Base-by-base conservation (phyloP, 129 eudicot genomes). In the Silybum marianum region DNA sequence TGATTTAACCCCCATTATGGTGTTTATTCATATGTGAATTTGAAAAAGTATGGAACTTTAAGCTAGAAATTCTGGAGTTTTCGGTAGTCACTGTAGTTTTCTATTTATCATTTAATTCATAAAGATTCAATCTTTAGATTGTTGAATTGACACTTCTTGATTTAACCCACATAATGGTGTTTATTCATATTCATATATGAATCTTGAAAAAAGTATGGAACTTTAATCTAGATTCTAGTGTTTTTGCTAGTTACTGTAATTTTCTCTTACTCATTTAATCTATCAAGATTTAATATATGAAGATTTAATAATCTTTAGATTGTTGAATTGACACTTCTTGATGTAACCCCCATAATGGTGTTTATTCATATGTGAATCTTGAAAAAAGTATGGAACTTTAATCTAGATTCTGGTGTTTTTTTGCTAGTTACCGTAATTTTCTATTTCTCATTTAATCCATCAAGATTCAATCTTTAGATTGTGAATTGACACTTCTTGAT, bases 391-490 rank as follows among this genome's bases (percentile, higher is more conserved):
- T 18, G 67, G 40, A 72, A 72, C 63, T 73, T 80, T 72, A 60
- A 24, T 80, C 32, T 18, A 42, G 44, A 44, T 80, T 71, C 23
- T 58, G 23, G 23, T 58, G 36, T 22, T 58, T 54, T 54, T 58
- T n/a, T 58, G 66, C 23, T 58, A 6, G 66, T 58, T 58, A 58
- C 66, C n/a, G 66, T n/a, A 6, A 6, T 5, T n/a, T 19, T 58
- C 23, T 58, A 7, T 18, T 54, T 23, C 66, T 58, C 66, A 58
- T n/a, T 58, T n/a, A n/a, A n/a, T 73, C 38, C 0, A 34, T 46
- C 85, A 76, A 73, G 70, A 62, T 46, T 22, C 25, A 40, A 14
- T 38, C 44, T 79, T 85, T 51, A 69, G 71, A 51, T 7, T 76
- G 60, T n/a, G 13, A 75, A 74, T 66, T 38, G 30, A 21, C 14